Evolutionary conservation across 768 basidiomycete species (phyloP), one percentile per base, ranked within the genome.

Genomic region (Trametes cingulata): DNA sequence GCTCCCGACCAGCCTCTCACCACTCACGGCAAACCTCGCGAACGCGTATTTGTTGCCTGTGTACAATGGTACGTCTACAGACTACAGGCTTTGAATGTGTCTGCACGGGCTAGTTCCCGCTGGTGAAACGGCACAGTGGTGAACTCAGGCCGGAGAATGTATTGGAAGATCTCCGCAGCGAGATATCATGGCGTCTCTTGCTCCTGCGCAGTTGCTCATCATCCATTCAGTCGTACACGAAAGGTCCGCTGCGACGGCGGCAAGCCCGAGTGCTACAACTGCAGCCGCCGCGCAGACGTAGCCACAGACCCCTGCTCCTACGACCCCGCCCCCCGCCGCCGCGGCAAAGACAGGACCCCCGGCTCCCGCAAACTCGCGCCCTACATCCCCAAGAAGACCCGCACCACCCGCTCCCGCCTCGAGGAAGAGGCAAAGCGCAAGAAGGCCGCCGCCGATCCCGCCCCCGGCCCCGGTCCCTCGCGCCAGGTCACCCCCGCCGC

Each of bases 11-110:
- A 92, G 65, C 90, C 90, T 1, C 84, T 86, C 33, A 92, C 90
- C 0, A 87, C 88, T 0, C 87, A 90, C 68, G 90, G 90, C 15
- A 90, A 82, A 65, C 85, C 83, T 19, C 80, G 90, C 15, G 80
- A 83, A 12, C 80, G 90, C 27, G 90, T 91, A 15, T 91, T 83
- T 61, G 87, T 91, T 33, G 90, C 90, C n/a, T 92, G 90, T 70
- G 22, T 86, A 17, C 88, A 89, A 72, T 91, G 90, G 90, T 89
- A 63, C 27, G 79, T 33, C 13, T 33, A 35, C 13, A 19, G 39
- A 0, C 24, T 17, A n/a, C 49, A 3, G 2, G 0, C 13, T 20
- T 19, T 19, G 17, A 10, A n/a, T n/a, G n/a, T n/a, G n/a, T n/a
- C n/a, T n/a, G n/a, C n/a, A n/a, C n/a, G n/a, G n/a, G n/a, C n/a